Base-by-base conservation (phyloP, 352 stramenopile species). In the Phytophthora nicotianae region DNA sequence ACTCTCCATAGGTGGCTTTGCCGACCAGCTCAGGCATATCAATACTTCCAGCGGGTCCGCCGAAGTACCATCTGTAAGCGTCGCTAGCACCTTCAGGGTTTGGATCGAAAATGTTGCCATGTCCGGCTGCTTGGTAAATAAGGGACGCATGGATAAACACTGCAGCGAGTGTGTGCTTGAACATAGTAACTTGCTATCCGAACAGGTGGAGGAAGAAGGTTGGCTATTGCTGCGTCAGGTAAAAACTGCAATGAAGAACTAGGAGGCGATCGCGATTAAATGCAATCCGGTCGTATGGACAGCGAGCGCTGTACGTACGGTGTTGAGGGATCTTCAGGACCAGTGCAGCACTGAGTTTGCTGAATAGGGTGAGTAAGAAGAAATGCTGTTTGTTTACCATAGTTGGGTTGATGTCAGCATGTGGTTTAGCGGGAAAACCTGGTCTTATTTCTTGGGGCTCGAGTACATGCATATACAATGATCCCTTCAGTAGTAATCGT, bases 101-200 rank as follows among this genome's bases (percentile, higher is more conserved):
- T 4, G 67, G 62, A 40, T 61, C 47, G 40, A 57, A 65, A 21
- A 75, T 55, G 52, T 68, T 75, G 67, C 67, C 67, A 23, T 75
- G 67, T 26, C 61, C 67, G 3, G 48, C 17, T 7, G 55, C 37
- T 32, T 26, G 46, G 4, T 57, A 52, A 27, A 68, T 50, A 19
- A 51, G 4, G 32, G 32, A 38, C 10, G 32, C 32, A 1, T 42
- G 67, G 46, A 68, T 43, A 13, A 65, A 11, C 40, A 58, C 11
- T 23, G 42, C 52, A 42, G 24, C 56, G 38, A 71, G 53, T 46
- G 41, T 24, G 42, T 60, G 47, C 41, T 70, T 60, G 33, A 75
- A n/a, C 61, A 71, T 75, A 23, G 14, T 54, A 17, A 37, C 23
- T 35, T 54, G n/a, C 19, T 49, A 21, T 47, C 56, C 19, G 37